phyloP scores from a whole-genome alignment of 371 early-diverging fungal species.

The Batrachochytrium dendrobatidis region DNA sequence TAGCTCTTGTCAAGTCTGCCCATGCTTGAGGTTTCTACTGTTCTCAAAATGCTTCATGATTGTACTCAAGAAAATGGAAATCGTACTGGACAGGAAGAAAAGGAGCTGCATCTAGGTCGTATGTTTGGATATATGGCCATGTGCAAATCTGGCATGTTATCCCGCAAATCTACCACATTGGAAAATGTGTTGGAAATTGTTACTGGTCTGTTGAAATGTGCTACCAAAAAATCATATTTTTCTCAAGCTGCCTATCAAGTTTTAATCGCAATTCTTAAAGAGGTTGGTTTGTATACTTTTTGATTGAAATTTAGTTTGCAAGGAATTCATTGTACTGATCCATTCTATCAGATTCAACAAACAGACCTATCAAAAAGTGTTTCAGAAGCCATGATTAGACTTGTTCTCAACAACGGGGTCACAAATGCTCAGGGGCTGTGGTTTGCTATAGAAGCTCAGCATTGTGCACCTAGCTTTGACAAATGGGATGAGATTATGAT shows the following conservation, averaged over 20 bases:
- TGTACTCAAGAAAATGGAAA: slow-evolving; percentile 46
- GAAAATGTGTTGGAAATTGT: slow-evolving; percentile 61
- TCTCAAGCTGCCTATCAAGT: slow-evolving; percentile 65
- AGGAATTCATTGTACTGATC: neutral
- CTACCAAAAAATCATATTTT: slow-evolving; percentile 65
- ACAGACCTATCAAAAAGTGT: slow-evolving; percentile 8
- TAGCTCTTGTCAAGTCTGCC: slow-evolving; percentile 8
- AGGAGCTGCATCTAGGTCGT: slow-evolving; percentile 83
- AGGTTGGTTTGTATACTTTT: slow-evolving; percentile 10
- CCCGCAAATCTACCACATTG: slow-evolving; percentile 51
- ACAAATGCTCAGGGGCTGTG: slow-evolving; percentile 62
- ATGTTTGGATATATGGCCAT: slow-evolving; percentile 81
- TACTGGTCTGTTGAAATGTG: slow-evolving; percentile 52
- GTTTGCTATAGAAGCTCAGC: slow-evolving; percentile 39
- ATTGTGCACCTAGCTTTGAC: slow-evolving; percentile 20
- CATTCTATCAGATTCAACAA: neutral
- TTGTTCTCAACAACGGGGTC: slow-evolving; percentile 52
- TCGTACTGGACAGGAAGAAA: slow-evolving; percentile 62
- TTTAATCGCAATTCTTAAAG: slow-evolving; percentile 37
- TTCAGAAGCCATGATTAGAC: slow-evolving; percentile 1
- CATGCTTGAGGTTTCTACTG: slow-evolving; percentile 47
- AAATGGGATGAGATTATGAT: slow-evolving; percentile 32
- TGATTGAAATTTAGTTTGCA: neutral
- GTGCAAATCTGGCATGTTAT: slow-evolving; percentile 68
- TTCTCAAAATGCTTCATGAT: slow-evolving; percentile 61